These are phyloP conservation scores for Neckera pumila DNA, from an alignment of 225 moss, liverwort and hornwort species.

Conservation along the genomic window DNA sequence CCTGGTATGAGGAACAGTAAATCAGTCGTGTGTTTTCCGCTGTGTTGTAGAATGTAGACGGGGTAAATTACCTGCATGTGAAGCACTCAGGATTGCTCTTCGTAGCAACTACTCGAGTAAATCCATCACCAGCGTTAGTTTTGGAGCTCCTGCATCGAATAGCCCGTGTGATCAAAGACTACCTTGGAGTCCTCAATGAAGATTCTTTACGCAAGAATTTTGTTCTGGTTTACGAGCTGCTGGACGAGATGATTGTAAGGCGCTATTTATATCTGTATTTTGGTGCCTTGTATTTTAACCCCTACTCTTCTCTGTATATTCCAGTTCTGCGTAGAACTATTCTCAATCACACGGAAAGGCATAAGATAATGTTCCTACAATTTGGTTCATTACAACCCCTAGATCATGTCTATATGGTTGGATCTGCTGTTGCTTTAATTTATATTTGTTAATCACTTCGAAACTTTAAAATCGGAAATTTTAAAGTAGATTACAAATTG, in stretches of 20 bases:
- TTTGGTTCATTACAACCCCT: not conserved
- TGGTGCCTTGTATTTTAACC: not conserved
- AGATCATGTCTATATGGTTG: not conserved
- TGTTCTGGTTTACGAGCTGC: slow-evolving; percentile 91
- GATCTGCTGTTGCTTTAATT: not conserved
- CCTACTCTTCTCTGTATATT: not conserved
- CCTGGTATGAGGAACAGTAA: not conserved
- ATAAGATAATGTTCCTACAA: not conserved
- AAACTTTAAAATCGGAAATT: not conserved
- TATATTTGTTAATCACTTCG: not conserved
- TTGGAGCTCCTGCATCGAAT: slow-evolving; percentile 85
- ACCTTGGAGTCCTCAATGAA: slow-evolving; percentile 91
- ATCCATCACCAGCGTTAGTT: slow-evolving; percentile 80
- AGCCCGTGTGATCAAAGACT: slow-evolving; percentile 91
- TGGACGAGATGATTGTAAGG: slow-evolving; percentile 99
- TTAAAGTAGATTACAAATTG: not conserved
- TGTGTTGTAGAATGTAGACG: slow-evolving; percentile 57
- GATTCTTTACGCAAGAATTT: slow-evolving; percentile 98
- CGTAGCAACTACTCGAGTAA: slow-evolving; percentile 86
- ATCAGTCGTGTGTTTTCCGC: not conserved
- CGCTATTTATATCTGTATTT: not conserved
- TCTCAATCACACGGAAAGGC: not conserved
- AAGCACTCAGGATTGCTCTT: slow-evolving; percentile 96
- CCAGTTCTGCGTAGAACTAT: not conserved
- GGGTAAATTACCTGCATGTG: slow-evolving; percentile 91